Evolutionary conservation across 169 alveolate species (phyloP).

Genomic region (Plasmodium billcollinsi): DNA sequence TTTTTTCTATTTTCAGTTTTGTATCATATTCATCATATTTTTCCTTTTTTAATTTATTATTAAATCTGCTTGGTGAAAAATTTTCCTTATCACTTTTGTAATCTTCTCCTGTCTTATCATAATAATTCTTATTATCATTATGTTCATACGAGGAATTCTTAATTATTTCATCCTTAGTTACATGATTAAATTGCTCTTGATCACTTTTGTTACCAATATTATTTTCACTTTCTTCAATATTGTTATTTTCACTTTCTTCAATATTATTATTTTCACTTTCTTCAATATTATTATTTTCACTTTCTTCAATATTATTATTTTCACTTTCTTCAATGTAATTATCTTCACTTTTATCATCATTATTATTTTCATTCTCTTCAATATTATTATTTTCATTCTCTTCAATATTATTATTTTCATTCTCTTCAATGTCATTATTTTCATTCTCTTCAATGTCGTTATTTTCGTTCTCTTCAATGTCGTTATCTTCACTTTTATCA

Average conservation of each 20-base stretch:
- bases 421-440: conserved; percentile 13
- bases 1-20: not conserved
- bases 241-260: not conserved
- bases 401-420: conserved; percentile 3
- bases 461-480: conserved; percentile 9
- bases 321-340: not conserved
- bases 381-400: not conserved
- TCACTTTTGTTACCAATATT: not conserved
- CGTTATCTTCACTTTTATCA: conserved; percentile 9
- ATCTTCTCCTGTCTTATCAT: no score
- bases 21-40: conserved; percentile 1
- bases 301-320: not conserved
- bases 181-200: no score
- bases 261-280: not conserved
- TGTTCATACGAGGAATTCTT: not conserved
- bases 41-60: not conserved
- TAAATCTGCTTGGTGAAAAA: not conserved
- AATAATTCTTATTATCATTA: no score
- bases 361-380: not conserved
- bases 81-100: no score
- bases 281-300: not conserved
- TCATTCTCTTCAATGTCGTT: not conserved
- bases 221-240: not conserved
- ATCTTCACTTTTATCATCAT: conserved; percentile 1
- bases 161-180: not conserved